phyloP scores from a whole-genome alignment of 2,329 filamentous ascomycete species.

The Ophiostoma australiae region DNA sequence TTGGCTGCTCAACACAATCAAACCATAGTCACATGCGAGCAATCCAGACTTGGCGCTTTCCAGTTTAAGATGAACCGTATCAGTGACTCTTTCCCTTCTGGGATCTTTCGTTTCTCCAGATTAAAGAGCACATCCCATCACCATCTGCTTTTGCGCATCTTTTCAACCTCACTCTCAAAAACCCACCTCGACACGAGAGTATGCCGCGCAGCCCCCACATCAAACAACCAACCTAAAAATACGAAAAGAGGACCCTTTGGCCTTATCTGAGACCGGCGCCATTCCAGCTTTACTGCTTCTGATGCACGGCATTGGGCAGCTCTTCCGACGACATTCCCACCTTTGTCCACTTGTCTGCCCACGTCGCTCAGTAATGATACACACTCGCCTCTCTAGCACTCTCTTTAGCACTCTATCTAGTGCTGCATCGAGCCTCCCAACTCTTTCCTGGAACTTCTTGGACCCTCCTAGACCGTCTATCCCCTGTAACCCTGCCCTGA shows the following conservation, averaged over 20 bases:
- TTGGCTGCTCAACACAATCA: neutral
- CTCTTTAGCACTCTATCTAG: neutral
- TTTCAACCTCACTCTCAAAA: slow-evolving; percentile 3
- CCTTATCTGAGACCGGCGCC: slow-evolving; percentile 22
- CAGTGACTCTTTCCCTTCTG: slow-evolving; percentile 1
- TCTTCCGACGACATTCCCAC: slow-evolving; percentile 7
- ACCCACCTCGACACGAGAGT: neutral
- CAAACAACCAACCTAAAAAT: neutral
- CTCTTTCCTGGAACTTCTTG: neutral
- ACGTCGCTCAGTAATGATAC: no score
- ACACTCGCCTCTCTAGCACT: neutral
- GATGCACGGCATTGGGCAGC: slow-evolving; percentile 22
- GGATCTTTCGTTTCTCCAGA: neutral
- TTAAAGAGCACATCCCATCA: neutral
- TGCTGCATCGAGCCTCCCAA: no score
- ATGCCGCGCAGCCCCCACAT: neutral
- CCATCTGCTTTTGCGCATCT: neutral
- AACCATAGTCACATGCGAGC: neutral
- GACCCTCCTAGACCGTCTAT: neutral
- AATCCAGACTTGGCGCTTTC: neutral
- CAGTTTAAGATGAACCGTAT: neutral
- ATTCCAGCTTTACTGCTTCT: slow-evolving; percentile 18
- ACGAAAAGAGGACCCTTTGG: slow-evolving; percentile 7
- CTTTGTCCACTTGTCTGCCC: neutral
- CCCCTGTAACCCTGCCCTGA: slow-evolving; percentile 1